Conservation (phyloP, 305 asterid genomes). For the Rubia peregrina region DNA sequence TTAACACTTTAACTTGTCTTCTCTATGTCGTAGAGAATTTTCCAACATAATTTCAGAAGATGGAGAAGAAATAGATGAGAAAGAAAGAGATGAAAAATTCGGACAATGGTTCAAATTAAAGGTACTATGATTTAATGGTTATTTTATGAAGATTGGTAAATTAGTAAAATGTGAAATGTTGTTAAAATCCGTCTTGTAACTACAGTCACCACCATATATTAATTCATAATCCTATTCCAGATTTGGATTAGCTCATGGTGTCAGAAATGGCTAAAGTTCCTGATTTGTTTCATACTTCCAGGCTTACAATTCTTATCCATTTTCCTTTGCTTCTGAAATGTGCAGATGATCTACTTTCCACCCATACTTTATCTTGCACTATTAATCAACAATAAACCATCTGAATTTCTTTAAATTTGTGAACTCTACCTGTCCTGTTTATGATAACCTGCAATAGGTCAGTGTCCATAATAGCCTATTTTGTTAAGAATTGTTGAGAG, state of each 20-base stretch:
- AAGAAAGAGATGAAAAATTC: no score
- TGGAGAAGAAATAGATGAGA: no score
- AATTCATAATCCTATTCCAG: neutral
- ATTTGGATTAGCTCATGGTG: neutral
- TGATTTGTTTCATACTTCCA: neutral
- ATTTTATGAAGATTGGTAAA: neutral
- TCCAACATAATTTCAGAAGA: no score
- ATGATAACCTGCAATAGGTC: neutral
- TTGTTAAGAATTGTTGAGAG: neutral
- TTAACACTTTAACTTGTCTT: no score
- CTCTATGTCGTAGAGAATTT: no score
- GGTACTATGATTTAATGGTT: no score
- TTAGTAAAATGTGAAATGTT: neutral
- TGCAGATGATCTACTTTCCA: neutral
- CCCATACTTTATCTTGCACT: constrained; percentile 6
- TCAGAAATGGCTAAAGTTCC: no score
- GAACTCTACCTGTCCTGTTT: neutral
- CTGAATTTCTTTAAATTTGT: neutral
- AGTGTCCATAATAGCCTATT: neutral
- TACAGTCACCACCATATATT: neutral
- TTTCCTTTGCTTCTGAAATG: neutral
- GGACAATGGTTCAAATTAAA: no score
- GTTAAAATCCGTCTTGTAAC: neutral
- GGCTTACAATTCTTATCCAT: neutral
- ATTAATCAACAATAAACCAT: no score